Evolutionary conservation across 768 basidiomycete genomes (phyloP).

Genomic region (Sarcodon aspratus): DNA sequence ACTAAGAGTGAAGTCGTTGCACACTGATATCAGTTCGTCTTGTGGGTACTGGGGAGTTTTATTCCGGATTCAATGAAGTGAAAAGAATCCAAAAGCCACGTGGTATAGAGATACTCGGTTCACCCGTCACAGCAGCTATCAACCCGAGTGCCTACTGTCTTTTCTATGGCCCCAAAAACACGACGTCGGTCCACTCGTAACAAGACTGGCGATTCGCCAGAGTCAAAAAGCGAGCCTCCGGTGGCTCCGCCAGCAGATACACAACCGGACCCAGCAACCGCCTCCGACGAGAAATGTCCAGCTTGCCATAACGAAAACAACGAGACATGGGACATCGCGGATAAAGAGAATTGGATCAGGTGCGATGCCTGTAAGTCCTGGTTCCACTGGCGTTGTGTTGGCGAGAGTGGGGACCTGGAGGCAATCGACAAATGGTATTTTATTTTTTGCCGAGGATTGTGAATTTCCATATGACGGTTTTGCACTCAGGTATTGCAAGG

Average conservation of each 20-base stretch:
- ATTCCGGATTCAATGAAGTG: too few relatives aligned
- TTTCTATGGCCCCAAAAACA: conserved; percentile 15
- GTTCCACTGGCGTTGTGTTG: conserved; percentile 80
- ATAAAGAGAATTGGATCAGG: conserved; percentile 71
- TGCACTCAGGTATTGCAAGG: conserved; percentile 51
- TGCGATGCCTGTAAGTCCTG: conserved; percentile 76
- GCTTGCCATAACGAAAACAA: conserved; percentile 32
- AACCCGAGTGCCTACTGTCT: too few relatives aligned
- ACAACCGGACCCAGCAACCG: conserved; percentile 11
- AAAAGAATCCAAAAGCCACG: too few relatives aligned
- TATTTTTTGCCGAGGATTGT: conserved; percentile 6
- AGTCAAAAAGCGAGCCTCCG: conserved; percentile 20
- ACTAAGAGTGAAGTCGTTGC: too few relatives aligned
- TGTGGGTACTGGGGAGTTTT: too few relatives aligned
- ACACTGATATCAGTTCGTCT: too few relatives aligned
- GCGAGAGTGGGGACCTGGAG: conserved; percentile 51
- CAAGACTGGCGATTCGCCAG: conserved; percentile 23
- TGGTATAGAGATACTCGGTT: too few relatives aligned
- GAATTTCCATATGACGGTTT: not conserved
- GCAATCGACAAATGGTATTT: conserved; percentile 71
- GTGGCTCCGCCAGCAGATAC: conserved; percentile 19
- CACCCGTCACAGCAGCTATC: too few relatives aligned
- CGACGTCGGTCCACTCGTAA: conserved; percentile 30
- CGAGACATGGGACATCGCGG: conserved; percentile 22
- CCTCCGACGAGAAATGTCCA: conserved; percentile 29